These are phyloP conservation scores for Volvariella volvacea DNA, from an alignment of 1,284 basidiomycete genomes.

Conservation along the genomic window DNA sequence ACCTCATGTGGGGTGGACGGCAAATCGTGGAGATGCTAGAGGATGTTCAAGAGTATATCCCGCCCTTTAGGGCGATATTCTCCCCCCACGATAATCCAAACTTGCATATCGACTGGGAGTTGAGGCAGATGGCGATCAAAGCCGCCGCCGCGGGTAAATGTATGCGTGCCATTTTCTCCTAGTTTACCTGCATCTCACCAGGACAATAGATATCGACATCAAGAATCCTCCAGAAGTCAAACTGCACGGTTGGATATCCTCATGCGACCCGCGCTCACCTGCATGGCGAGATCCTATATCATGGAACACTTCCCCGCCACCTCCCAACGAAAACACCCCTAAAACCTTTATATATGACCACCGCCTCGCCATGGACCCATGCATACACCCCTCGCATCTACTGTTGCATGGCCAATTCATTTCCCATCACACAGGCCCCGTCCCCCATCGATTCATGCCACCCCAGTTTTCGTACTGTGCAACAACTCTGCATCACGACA, in stretches of 20 bases:
- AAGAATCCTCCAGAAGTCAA: constrained; percentile 25
- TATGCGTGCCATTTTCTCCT: constrained; percentile 17
- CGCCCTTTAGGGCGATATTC: constrained; percentile 37
- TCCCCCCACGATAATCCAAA: constrained; percentile 43
- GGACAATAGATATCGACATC: constrained; percentile 26
- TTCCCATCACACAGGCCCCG: constrained; percentile 42
- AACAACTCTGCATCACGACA: constrained; percentile 53
- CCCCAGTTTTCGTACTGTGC: constrained; percentile 55
- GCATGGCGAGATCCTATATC: constrained; percentile 24
- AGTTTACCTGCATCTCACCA: neutral
- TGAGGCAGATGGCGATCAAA: constrained; percentile 30
- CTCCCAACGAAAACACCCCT: constrained; percentile 13
- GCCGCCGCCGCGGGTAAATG: constrained; percentile 36
- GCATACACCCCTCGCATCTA: constrained; percentile 42
- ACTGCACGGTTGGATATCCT: constrained; percentile 31
- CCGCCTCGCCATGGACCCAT: constrained; percentile 53
- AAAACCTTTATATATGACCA: constrained; percentile 55
- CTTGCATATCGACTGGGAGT: constrained; percentile 34
- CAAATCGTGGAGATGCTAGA: constrained; percentile 29
- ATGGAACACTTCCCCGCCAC: constrained; percentile 15
- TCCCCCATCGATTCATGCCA: constrained; percentile 36
- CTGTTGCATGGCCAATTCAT: constrained; percentile 53
- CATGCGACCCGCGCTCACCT: constrained; percentile 33
- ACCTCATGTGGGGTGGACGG: constrained; percentile 20
- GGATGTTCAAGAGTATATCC: constrained; percentile 30